phyloP scores from a whole-genome alignment of 257 asterid genomes.

The Ehretia macrophylla region DNA sequence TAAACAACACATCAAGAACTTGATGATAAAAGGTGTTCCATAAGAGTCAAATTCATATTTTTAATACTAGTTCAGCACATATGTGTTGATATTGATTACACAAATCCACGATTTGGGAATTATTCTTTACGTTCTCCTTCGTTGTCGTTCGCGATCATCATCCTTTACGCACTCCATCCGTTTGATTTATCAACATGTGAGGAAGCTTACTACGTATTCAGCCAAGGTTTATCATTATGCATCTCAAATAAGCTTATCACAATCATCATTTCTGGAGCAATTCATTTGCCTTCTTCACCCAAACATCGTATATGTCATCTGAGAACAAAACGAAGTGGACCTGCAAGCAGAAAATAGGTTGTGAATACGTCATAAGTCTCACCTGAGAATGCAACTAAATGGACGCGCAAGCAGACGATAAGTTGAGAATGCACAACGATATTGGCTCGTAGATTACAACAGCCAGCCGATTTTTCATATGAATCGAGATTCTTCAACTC shows the following conservation, averaged over 20 bases:
- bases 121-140: too few species aligned
- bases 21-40: too few species aligned
- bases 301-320: slow-evolving; percentile 71
- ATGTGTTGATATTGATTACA: background rate
- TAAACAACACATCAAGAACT: too few species aligned
- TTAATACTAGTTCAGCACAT: background rate
- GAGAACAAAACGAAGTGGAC: slow-evolving; percentile 81
- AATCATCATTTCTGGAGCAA: slow-evolving; percentile 45
- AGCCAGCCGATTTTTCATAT: too few species aligned
- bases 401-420: slow-evolving; percentile 48
- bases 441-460: slow-evolving; percentile 74
- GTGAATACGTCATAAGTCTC: slow-evolving; percentile 50
- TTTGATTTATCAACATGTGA: too few species aligned
- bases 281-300: slow-evolving; percentile 65
- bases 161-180: background rate
- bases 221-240: background rate
- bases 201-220: background rate
- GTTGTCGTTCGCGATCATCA: too few species aligned
- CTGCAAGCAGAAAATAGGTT: slow-evolving; percentile 32
- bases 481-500: too few species aligned
- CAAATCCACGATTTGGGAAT: too few species aligned
- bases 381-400: slow-evolving; percentile 71
- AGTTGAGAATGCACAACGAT: too few species aligned
- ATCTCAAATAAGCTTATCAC: background rate
- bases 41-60: too few species aligned